Evolutionary conservation across 2,329 filamentous ascomycete species (phyloP), one percentile per base, ranked within the genome.

Genomic region (Xylariaceae sp.): DNA sequence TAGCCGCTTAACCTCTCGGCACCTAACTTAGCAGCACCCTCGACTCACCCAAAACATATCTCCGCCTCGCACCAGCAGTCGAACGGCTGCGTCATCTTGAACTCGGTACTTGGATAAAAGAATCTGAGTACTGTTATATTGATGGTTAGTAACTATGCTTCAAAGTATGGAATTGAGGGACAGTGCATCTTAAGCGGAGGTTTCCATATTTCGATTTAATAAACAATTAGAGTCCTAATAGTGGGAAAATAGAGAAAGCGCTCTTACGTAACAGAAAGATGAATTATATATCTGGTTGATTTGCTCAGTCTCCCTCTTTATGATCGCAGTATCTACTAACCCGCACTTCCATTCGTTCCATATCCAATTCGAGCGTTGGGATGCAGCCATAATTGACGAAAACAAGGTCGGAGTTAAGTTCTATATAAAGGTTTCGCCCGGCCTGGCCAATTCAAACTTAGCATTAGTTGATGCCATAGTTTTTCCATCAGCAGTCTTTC

Each of bases 321-420:
- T 55, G 39, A 16, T 45, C 42, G 5, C 51, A 37, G 8, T 39
- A 30, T 20, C 21, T 47, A 18, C 26, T 24, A 10, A 55, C 55
- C 10, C 47, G 42, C 8, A 55, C 23, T 27, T 58, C 55, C 55
- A 55, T 55, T 16, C 37, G 36, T 24, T 44, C 42, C 47, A 48
- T 58, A 13, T 58, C 55, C 32, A 36, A 47, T 23, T 58, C 55
- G 3, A 58, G 43, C 1, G 51, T 48, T 4, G 55, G 55, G 23
- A 10, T 24, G n/a, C 55, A 58, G 32, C 51, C 51, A 41, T 58
- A 51, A 33, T 55, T 55, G 32, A 52, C 18, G 33, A 30, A 52
- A 16, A 55, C 47, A 11, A 58, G 47, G 3, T 49, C 13, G 18
- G 55, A 58, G 13, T 55, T 51, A n/a, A 58, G 55, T 29, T 58